Conservation (phyloP, 805 yeast species). For the Spathaspora passalidarum region DNA sequence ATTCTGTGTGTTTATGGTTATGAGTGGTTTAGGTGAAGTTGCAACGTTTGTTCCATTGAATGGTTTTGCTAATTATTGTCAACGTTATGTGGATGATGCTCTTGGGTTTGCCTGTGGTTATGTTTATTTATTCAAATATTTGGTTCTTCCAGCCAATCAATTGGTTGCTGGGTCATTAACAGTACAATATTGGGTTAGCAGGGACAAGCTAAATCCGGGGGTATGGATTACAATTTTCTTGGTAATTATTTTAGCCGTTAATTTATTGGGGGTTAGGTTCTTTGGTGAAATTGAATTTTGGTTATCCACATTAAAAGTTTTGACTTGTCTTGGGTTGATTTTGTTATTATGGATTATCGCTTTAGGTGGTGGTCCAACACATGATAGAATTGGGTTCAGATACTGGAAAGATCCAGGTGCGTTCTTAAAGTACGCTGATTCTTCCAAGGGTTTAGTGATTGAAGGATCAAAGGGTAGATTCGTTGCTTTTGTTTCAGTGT, state of each 20-base stretch:
- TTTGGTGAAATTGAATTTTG: slow-evolving; percentile 60
- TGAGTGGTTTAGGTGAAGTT: slow-evolving; percentile 67
- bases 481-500: slow-evolving; percentile 58
- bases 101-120: slow-evolving; percentile 70
- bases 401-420: slow-evolving; percentile 74
- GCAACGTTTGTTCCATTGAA: slow-evolving; percentile 67
- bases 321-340: slow-evolving; percentile 66
- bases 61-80: slow-evolving; percentile 65
- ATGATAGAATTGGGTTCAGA: slow-evolving; percentile 71
- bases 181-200: slow-evolving; percentile 50
- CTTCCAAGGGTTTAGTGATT: slow-evolving; percentile 29
- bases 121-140: slow-evolving; percentile 54
- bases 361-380: slow-evolving; percentile 76
- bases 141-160: slow-evolving; percentile 60
- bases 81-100: slow-evolving; percentile 62
- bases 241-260: slow-evolving; percentile 38
- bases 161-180: slow-evolving; percentile 59
- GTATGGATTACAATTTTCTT: slow-evolving; percentile 54
- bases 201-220: slow-evolving; percentile 50
- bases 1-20: slow-evolving; percentile 63
- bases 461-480: slow-evolving; percentile 52
- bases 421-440: slow-evolving; percentile 45
- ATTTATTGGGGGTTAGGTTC: slow-evolving; percentile 48
- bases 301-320: slow-evolving; percentile 62
- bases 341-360: slow-evolving; percentile 60